These are phyloP conservation scores for Aspergillus ibericus DNA, from an alignment of 2,329 filamentous ascomycete species.

Conservation along the genomic window DNA sequence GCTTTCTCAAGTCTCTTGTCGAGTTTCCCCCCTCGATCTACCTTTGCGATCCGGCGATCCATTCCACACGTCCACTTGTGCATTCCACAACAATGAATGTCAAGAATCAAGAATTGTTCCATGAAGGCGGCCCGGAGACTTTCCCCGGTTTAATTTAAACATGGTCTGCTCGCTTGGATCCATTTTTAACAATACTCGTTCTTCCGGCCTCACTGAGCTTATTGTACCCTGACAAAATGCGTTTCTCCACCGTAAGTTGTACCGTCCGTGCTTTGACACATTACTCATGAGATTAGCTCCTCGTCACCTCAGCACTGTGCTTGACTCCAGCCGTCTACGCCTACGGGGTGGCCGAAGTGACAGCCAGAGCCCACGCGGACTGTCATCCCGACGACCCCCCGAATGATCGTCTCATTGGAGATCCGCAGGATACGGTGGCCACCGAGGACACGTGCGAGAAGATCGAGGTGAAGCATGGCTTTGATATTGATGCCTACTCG, in stretches of 20 bases:
- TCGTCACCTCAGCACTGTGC: conserved; percentile 16
- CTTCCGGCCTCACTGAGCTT: neutral
- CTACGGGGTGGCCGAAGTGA: conserved; percentile 14
- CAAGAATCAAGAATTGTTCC: neutral
- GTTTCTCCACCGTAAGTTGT: conserved; percentile 14
- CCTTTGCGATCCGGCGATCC: neutral
- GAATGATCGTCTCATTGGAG: neutral
- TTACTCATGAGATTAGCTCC: neutral
- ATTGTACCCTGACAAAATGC: conserved; percentile 6
- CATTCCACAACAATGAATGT: neutral
- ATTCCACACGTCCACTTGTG: neutral
- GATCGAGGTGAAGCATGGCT: conserved; percentile 18
- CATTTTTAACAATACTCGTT: neutral
- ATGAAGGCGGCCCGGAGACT: neutral
- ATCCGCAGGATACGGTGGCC: neutral
- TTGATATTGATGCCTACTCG: conserved; percentile 17
- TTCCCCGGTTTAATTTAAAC: neutral
- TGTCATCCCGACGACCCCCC: conserved; percentile 9
- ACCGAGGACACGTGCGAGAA: conserved; percentile 14
- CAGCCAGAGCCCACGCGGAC: conserved; percentile 8
- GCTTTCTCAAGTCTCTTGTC: neutral
- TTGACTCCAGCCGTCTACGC: conserved; percentile 16
- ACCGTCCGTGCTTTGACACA: neutral
- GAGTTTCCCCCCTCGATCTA: neutral
- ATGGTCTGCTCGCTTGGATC: neutral